A percentile compares a stretch with the other conserved stretches of the same genome.
These are phyloP conservation scores for Buxus sempervirens DNA, from an alignment of 164 flowering plant genomes.

Conservation along the genomic window DNA sequence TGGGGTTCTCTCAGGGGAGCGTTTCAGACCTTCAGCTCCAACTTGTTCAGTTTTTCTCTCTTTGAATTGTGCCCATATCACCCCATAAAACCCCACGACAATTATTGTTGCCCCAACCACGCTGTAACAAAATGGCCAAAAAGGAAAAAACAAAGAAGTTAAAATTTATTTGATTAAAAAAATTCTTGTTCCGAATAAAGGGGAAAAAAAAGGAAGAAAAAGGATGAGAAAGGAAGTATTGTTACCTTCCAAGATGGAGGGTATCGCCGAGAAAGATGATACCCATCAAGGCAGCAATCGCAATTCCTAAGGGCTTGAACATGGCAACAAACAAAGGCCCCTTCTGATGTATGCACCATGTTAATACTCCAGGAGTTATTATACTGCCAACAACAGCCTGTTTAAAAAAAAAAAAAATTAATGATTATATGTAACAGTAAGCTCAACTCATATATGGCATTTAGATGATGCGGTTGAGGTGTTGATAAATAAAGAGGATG, in stretches of 20 bases:
- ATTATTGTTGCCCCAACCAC: conserved; percentile 38
- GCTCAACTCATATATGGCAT: too few species aligned
- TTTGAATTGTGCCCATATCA: conserved; percentile 42
- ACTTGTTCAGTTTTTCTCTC: conserved; percentile 14
- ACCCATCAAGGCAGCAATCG: conserved; percentile 44
- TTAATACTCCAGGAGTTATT: conserved; percentile 12
- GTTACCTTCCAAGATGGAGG: conserved; percentile 57
- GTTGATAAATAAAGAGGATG: too few species aligned
- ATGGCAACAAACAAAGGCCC: conserved; percentile 64
- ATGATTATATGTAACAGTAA: too few species aligned
- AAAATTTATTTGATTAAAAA: too few species aligned
- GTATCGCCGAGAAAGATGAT: conserved; percentile 47
- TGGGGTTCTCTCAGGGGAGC: conserved; percentile 18
- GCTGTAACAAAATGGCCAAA: conserved; percentile 20
- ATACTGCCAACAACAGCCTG: conserved; percentile 29
- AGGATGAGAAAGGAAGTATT: background rate
- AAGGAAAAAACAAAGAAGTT: background rate
- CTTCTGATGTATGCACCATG: conserved; percentile 45
- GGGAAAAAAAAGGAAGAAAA: too few species aligned
- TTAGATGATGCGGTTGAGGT: too few species aligned
- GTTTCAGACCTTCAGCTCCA: background rate
- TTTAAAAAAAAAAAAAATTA: too few species aligned
- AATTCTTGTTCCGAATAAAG: background rate
- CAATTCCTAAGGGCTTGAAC: too few species aligned
- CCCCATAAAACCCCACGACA: conserved; percentile 38